Conservation (phyloP, 495 filamentous ascomycete species). For the Daldinia decipiens region DNA sequence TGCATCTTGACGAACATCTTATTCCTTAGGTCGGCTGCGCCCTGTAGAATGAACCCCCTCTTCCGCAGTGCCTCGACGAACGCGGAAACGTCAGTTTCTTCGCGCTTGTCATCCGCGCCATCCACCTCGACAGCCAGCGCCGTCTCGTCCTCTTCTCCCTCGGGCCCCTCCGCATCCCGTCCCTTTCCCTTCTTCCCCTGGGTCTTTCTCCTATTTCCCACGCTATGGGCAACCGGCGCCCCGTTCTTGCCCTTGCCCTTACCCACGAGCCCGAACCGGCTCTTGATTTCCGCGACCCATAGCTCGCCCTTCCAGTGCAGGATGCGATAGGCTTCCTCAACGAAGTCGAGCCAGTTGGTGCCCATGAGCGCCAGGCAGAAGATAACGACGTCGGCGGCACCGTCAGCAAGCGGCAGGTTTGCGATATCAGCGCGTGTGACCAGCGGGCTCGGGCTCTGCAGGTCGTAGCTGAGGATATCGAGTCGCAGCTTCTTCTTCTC, state of each 20-base stretch:
- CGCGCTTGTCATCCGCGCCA: conserved; percentile 58
- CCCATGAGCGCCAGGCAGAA: conserved; percentile 98
- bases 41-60: conserved; percentile 80
- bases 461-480: conserved; percentile 58
- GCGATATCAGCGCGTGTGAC: conserved; percentile 91
- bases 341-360: conserved; percentile 95
- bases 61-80: conserved; percentile 84
- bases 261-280: conserved; percentile 77
- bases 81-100: conserved; percentile 85
- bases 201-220: conserved; percentile 63
- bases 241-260: conserved; percentile 56
- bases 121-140: conserved; percentile 65
- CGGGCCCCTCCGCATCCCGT: conserved; percentile 53
- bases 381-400: conserved; percentile 81
- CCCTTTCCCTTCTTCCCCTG: conserved; percentile 66
- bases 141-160: conserved; percentile 55
- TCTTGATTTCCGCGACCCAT: conserved; percentile 97
- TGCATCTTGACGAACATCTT: conserved; percentile 99
- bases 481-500: conserved; percentile 56
- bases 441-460: conserved; percentile 70
- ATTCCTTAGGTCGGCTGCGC: conserved; percentile 76
- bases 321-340: conserved; percentile 93
- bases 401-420: conserved; percentile 76
- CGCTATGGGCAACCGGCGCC: conserved; percentile 70
- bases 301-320: conserved; percentile 92